Evolutionary conservation across 2,329 filamentous ascomycete species (phyloP).

Genomic region (Eutypella sp.): DNA sequence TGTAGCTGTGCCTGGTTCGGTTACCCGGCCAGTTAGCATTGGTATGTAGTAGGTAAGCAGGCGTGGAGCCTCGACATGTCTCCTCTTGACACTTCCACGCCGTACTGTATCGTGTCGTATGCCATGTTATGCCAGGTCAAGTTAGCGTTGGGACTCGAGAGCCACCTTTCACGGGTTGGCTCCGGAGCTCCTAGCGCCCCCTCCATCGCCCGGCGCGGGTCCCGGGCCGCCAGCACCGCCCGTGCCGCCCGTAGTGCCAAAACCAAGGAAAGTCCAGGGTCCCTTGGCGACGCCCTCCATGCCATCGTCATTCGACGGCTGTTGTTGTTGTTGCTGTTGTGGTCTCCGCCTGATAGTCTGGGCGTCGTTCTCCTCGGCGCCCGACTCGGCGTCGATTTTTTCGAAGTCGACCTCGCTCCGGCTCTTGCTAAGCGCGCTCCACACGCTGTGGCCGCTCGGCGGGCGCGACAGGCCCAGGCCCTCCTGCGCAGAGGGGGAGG

Average conservation of each 20-base stretch:
- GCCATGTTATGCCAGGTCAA: too few relatives aligned
- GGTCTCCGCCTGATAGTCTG: slow-evolving; percentile 25
- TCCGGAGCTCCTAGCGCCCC: slow-evolving; percentile 17
- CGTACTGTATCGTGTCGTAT: too few relatives aligned
- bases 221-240: not conserved
- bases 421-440: slow-evolving; percentile 67
- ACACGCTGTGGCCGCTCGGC: slow-evolving; percentile 42
- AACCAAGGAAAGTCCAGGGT: not conserved
- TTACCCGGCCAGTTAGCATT: too few relatives aligned
- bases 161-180: not conserved
- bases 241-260: too few relatives aligned
- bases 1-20: too few relatives aligned
- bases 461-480: slow-evolving; percentile 31
- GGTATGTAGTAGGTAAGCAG: too few relatives aligned
- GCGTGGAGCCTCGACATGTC: too few relatives aligned
- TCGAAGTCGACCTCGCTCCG: slow-evolving; percentile 87
- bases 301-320: not conserved
- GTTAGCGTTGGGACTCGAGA: too few relatives aligned
- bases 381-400: slow-evolving; percentile 74
- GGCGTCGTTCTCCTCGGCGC: slow-evolving; percentile 46
- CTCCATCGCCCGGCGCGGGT: slow-evolving; percentile 14
- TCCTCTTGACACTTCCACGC: too few relatives aligned
- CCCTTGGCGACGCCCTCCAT: slow-evolving; percentile 9
- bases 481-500: slow-evolving; percentile 13
- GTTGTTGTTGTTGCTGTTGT: not conserved